phyloP scores from a whole-genome alignment of 768 basidiomycete species.

The Serendipita indica region DNA sequence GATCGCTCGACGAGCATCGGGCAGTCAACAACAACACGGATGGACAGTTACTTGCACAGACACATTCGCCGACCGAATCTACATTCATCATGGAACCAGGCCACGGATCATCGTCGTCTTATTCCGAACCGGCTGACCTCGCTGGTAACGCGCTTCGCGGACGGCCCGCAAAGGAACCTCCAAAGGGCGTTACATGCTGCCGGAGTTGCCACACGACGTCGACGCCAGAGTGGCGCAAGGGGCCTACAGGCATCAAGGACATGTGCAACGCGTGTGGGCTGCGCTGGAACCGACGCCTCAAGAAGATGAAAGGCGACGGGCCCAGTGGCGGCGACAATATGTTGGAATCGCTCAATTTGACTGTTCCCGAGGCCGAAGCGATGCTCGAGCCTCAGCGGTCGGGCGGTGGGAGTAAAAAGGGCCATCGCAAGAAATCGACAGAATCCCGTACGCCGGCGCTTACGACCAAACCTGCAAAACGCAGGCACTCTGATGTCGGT shows the following conservation, averaged over 20 bases:
- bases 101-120: not conserved
- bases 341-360: not conserved
- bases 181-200: slow-evolving; percentile 5
- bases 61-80: not conserved
- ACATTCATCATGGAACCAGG: slow-evolving; percentile 3
- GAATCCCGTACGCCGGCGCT: not conserved
- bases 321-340: not conserved
- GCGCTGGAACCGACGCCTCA: slow-evolving; percentile 2
- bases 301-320: slow-evolving; percentile 1
- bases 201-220: slow-evolving; percentile 50
- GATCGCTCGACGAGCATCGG: slow-evolving; percentile 15
- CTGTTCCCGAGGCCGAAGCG: not conserved
- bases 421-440: not conserved
- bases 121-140: not conserved
- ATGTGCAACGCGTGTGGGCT: slow-evolving; percentile 75
- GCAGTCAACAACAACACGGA: slow-evolving; percentile 12
- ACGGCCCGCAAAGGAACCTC: not conserved
- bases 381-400: not conserved
- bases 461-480: not conserved
- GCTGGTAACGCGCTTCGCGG: slow-evolving; percentile 3
- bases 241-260: slow-evolving; percentile 80
- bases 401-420: slow-evolving; percentile 5
- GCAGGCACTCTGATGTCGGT: not conserved
- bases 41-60: slow-evolving; percentile 4
- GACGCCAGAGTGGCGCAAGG: slow-evolving; percentile 87